Conservation (phyloP, 495 filamentous ascomycete genomes). For the Neurospora sp. region DNA sequence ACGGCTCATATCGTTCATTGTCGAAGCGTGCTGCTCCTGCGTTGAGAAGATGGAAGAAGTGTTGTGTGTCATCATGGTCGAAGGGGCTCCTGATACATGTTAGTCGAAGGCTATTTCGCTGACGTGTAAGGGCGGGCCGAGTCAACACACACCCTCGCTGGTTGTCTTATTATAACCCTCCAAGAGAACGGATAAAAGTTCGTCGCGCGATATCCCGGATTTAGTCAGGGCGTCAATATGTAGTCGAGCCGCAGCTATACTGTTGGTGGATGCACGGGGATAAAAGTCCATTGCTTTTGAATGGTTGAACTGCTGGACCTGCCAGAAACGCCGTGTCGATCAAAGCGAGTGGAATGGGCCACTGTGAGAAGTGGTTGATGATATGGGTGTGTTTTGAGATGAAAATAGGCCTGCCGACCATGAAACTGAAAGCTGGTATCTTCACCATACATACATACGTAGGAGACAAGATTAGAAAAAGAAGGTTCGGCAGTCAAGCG, state of each 20-base stretch:
- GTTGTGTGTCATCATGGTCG: background rate
- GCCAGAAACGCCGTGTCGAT: background rate
- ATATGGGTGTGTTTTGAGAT: background rate
- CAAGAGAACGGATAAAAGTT: conserved; percentile 19
- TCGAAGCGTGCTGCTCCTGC: conserved; percentile 1
- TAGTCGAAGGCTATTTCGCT: background rate
- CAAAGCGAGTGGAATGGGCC: background rate
- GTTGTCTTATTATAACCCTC: conserved; percentile 15
- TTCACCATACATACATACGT: background rate
- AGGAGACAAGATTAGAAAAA: background rate
- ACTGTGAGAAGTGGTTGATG: background rate
- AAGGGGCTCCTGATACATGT: background rate
- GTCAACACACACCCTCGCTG: conserved; percentile 5
- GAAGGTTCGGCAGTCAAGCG: conserved; percentile 1
- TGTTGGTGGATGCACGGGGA: conserved; percentile 14
- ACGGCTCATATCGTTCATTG: background rate
- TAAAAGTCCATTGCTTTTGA: background rate
- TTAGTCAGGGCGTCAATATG: conserved; percentile 24
- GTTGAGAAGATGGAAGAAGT: background rate
- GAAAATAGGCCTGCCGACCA: background rate
- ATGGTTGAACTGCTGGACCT: background rate
- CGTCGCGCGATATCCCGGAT: conserved; percentile 21
- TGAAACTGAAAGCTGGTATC: background rate
- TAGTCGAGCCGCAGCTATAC: conserved; percentile 21
- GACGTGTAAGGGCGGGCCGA: background rate